Evolutionary conservation across 2,329 filamentous ascomycete genomes (phyloP).

Genomic region (Aspergillus sp.): DNA sequence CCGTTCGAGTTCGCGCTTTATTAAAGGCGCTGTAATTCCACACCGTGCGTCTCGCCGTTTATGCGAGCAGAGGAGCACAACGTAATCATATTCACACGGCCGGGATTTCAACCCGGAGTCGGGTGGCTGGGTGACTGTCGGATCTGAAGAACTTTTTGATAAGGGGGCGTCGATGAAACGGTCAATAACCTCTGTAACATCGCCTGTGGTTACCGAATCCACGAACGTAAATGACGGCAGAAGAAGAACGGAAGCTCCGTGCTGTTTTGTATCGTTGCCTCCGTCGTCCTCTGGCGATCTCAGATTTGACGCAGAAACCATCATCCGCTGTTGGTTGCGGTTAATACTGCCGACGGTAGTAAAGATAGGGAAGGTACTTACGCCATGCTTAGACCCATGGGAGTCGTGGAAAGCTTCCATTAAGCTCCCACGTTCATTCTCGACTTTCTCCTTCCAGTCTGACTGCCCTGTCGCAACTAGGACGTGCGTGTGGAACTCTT

Average conservation of each 20-base stretch:
- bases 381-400: conserved; percentile 63
- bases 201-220: conserved; percentile 68
- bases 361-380: conserved; percentile 35
- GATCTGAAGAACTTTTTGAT: conserved; percentile 33
- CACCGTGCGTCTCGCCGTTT: conserved; percentile 86
- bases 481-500: conserved; percentile 36
- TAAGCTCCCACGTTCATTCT: conserved; percentile 47
- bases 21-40: conserved; percentile 80
- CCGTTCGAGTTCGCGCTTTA: conserved; percentile 77
- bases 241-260: conserved; percentile 69
- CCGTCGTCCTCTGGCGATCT: conserved; percentile 14
- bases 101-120: conserved; percentile 46
- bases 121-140: conserved; percentile 43
- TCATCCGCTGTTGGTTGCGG: conserved; percentile 26
- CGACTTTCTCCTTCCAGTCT: conserved; percentile 39
- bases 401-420: conserved; percentile 50
- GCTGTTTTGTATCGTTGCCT: not conserved
- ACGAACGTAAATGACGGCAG: conserved; percentile 79
- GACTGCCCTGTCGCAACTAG: conserved; percentile 40
- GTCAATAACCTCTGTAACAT: conserved; percentile 65
- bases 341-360: not conserved
- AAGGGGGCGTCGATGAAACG: conserved; percentile 66
- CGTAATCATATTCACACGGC: conserved; percentile 72
- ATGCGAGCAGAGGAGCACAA: conserved; percentile 88
- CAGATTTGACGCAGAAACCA: conserved; percentile 40